phyloP scores from a whole-genome alignment of 1,284 basidiomycete genomes.

The Entoloma clypeatum region DNA sequence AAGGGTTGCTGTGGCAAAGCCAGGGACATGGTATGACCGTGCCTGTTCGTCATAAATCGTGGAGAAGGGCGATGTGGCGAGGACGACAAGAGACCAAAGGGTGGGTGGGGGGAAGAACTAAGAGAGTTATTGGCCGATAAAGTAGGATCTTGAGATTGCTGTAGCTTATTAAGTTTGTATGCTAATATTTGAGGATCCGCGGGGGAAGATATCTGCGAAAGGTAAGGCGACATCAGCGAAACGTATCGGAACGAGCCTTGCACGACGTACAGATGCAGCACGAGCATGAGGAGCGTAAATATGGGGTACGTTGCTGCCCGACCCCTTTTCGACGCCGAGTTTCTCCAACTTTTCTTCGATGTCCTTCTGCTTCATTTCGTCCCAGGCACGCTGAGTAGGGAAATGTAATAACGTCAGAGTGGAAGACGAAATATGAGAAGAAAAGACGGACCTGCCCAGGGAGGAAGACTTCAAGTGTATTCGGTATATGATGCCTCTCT shows the following conservation, averaged over 20 bases:
- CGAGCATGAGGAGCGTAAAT: constrained; percentile 71
- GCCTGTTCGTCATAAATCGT: constrained; percentile 44
- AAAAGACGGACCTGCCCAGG: constrained; percentile 64
- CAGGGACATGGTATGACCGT: constrained; percentile 70
- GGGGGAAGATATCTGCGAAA: constrained; percentile 74
- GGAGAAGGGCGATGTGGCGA: constrained; percentile 48
- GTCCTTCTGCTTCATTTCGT: constrained; percentile 58
- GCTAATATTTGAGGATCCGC: constrained; percentile 74
- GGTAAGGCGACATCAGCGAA: constrained; percentile 20
- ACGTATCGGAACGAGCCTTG: constrained; percentile 25
- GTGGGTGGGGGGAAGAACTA: constrained; percentile 60
- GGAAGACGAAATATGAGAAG: constrained; percentile 8
- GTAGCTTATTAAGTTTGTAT: constrained; percentile 79
- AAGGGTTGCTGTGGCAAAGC: constrained; percentile 43
- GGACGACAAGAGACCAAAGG: constrained; percentile 45
- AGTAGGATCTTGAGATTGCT: constrained; percentile 55
- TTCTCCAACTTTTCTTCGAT: constrained; percentile 78
- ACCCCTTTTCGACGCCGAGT: constrained; percentile 69
- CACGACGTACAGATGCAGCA: constrained; percentile 65
- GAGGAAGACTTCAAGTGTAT: constrained; percentile 72
- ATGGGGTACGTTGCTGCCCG: constrained; percentile 50
- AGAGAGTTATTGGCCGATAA: constrained; percentile 50
- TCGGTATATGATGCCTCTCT: constrained; percentile 52
- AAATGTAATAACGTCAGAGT: constrained; percentile 14
- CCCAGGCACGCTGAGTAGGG: constrained; percentile 59